Evolutionary conservation across 106 monocot species (phyloP).

Genomic region (Platanthera guangdongensis): DNA sequence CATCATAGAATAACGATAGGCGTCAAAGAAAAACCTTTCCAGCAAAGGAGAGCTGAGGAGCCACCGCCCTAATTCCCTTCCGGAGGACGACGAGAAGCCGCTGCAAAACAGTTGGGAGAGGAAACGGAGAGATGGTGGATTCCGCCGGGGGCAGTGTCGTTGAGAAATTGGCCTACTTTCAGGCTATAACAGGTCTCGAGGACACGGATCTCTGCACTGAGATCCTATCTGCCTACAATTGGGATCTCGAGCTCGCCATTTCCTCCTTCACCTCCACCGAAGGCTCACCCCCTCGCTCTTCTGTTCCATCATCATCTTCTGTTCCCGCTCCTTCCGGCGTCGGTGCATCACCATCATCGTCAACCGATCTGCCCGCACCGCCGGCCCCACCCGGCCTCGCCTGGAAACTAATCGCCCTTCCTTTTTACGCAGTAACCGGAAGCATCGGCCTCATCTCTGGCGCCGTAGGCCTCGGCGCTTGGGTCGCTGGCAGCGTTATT

Average conservation of each 20-base stretch:
- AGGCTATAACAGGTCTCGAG: slow-evolving; percentile 79
- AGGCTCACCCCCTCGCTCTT: slow-evolving; percentile 11
- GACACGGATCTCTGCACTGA: slow-evolving; percentile 77
- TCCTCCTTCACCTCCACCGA: slow-evolving; percentile 60
- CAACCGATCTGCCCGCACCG: not conserved
- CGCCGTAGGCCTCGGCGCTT: slow-evolving; percentile 51
- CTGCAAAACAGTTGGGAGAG: not conserved
- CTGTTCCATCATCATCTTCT: not conserved
- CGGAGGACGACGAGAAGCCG: not conserved
- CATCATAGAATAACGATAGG: no score
- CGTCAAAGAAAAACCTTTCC: no score
- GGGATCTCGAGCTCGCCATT: slow-evolving; percentile 89
- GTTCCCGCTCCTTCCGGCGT: not conserved
- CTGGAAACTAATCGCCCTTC: slow-evolving; percentile 81
- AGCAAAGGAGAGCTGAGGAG: no score
- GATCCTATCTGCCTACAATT: slow-evolving; percentile 86
- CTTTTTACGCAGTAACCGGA: slow-evolving; percentile 76
- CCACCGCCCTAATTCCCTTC: slow-evolving; percentile 7
- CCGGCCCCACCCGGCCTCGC: slow-evolving; percentile 40
- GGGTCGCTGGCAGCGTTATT: slow-evolving; percentile 68
- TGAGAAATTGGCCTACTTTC: slow-evolving; percentile 77
- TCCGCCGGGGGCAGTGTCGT: slow-evolving; percentile 23
- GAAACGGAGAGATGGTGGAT: not conserved
- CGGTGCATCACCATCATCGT: not conserved
- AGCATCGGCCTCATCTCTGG: slow-evolving; percentile 48